Evolutionary conservation across 2,329 filamentous ascomycete species (phyloP).

Genomic region (Botrytis cinerea): DNA sequence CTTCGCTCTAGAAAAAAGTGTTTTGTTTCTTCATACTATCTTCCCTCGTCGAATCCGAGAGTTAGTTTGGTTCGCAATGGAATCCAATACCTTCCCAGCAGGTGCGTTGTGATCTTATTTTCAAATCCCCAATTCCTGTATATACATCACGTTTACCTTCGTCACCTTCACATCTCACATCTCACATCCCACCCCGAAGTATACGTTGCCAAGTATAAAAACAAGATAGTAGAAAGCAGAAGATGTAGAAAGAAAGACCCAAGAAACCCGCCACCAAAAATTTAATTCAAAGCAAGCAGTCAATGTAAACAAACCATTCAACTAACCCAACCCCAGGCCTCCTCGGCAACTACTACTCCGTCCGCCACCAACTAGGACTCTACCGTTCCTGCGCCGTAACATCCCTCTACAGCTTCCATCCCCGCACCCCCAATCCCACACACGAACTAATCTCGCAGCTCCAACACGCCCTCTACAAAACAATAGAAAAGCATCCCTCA

Average conservation of each 20-base stretch:
- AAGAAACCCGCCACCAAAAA: background rate
- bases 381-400: conserved; percentile 14
- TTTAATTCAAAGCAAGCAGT: background rate
- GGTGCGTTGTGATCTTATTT: conserved; percentile 3
- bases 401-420: conserved; percentile 1
- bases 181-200: background rate
- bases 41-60: background rate
- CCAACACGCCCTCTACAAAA: background rate
- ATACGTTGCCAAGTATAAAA: background rate
- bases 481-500: background rate
- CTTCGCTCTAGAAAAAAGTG: background rate
- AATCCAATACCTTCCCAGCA: conserved; percentile 11
- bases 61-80: background rate
- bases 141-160: background rate
- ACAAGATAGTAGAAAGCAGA: background rate
- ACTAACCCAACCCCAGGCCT: background rate
- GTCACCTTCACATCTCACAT: background rate
- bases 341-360: conserved; percentile 3
- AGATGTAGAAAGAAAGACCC: background rate
- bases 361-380: background rate
- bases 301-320: background rate
- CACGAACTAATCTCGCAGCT: background rate
- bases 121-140: background rate
- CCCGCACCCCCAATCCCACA: background rate
- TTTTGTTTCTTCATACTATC: background rate